A percentile compares a stretch with the other conserved stretches of the same genome.
Conservation (phyloP, 2,329 filamentous ascomycete species). For the Colletotrichum navitas region DNA sequence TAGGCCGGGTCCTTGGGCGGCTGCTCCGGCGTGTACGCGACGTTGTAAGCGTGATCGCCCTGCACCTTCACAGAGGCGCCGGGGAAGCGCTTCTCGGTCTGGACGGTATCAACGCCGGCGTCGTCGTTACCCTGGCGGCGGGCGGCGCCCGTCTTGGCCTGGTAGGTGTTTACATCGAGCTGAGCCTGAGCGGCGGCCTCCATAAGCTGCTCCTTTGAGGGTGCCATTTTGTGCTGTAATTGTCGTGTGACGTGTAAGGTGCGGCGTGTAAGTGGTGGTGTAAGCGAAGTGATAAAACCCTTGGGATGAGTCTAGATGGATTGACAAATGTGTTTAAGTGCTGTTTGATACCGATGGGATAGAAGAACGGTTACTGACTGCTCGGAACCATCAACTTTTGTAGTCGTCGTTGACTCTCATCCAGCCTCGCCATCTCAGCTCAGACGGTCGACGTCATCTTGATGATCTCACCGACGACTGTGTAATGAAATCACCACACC, state of each 20-base stretch:
- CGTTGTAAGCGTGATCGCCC: conserved; percentile 60
- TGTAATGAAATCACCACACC: conserved; percentile 40
- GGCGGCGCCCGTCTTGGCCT: conserved; percentile 60
- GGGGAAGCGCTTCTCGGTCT: conserved; percentile 58
- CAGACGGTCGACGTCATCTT: conserved; percentile 38
- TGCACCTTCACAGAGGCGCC: conserved; percentile 56
- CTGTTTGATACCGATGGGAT: neutral
- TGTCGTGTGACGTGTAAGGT: neutral
- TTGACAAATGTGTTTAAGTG: neutral
- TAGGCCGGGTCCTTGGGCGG: conserved; percentile 49
- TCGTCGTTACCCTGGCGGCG: conserved; percentile 56
- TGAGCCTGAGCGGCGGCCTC: conserved; percentile 61
- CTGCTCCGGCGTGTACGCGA: conserved; percentile 56
- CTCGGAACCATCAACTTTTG: conserved; percentile 29
- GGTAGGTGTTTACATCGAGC: conserved; percentile 61
- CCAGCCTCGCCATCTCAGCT: conserved; percentile 31
- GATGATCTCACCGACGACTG: conserved; percentile 31
- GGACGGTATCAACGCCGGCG: conserved; percentile 57
- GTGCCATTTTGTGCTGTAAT: conserved; percentile 45
- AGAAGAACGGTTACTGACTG: neutral
- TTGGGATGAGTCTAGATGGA: neutral
- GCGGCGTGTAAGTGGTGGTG: neutral
- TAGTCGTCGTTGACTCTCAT: conserved; percentile 15
- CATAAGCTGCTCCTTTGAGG: conserved; percentile 53
- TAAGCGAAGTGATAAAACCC: neutral